Evolutionary conservation across 2,329 filamentous ascomycete genomes (phyloP), one percentile per base, ranked within the genome.

Genomic region (Ceratocystis papillata): DNA sequence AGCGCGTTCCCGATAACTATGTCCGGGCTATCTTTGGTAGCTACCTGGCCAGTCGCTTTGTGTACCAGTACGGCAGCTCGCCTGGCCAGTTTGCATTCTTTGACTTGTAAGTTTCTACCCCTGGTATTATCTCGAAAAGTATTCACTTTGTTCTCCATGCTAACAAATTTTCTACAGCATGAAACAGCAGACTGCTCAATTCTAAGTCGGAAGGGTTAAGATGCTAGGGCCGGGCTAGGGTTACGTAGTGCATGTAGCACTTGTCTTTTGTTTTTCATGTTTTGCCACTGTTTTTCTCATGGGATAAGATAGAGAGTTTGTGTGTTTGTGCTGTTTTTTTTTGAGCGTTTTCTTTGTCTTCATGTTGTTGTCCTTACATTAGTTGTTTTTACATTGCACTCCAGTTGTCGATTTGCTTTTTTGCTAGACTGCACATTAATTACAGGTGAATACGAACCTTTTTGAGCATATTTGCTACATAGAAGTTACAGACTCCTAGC

Each of bases 11-110:
- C 0, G 90, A 96, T 69, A 87, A 86, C 71, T 99, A 99, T 74
- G 83, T 99, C 69, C 85, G 91, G 70, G 88, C 92, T 70, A 97
- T 99, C 75, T 99, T 99, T 74, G 94, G 94, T 71, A 95, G 89
- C 74, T 96, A 93, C 77, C 81, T 99, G 70, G 93, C 94, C 62
- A 95, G 89, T 73, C 88, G 94, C 55, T 99, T 99, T 75, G 90
- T 99, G 50, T 99, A 99, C 76, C 86, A 96, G 75, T 94, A 93
- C 75, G 94, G 94, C 72, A 92, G 91, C 74, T 87, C 84, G 70
- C 92, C 94, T 4, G 94, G 88, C 79, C 93, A 96, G 73, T 97
- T 99, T 79, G 91, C 93, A 48, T 99, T 99, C 81, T 99, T 96
- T 77, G 90, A 96, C 75, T 99, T 97, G 89, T 92, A 79, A 85